phyloP scores from a whole-genome alignment of 257 asterid species.

The Solanum verrucosum region DNA sequence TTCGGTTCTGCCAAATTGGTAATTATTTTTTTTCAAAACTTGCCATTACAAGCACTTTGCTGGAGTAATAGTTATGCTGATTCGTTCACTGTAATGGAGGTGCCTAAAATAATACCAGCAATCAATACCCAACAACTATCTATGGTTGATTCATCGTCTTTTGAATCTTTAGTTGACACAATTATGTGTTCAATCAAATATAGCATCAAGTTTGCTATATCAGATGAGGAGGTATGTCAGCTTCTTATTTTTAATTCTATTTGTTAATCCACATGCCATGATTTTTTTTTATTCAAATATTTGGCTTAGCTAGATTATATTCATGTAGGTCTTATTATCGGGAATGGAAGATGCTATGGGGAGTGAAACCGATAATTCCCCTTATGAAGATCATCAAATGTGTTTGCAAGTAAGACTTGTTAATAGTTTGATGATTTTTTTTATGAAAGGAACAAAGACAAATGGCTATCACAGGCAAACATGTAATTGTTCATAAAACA shows the following conservation, averaged over 20 bases:
- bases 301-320: neutral
- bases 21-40: neutral
- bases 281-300: neutral
- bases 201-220: slow-evolving; percentile 37
- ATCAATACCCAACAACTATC: neutral
- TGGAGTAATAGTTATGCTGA: neutral
- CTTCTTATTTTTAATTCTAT: neutral
- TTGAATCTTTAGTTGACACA: slow-evolving; percentile 26
- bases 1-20: slow-evolving; percentile 52
- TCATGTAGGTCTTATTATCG: slow-evolving; percentile 19
- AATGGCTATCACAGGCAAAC: neutral
- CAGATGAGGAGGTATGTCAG: slow-evolving; percentile 22
- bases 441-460: neutral
- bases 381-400: slow-evolving; percentile 35
- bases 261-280: neutral
- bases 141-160: neutral
- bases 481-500: neutral
- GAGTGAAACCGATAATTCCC: slow-evolving; percentile 18
- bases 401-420: slow-evolving; percentile 45
- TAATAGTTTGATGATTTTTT: neutral
- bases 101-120: slow-evolving; percentile 8
- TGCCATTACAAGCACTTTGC: neutral
- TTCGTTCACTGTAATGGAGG: slow-evolving; percentile 17
- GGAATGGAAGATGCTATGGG: slow-evolving; percentile 12
- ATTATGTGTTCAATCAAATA: slow-evolving; percentile 30